These are phyloP conservation scores for Allium fistulosum DNA, from an alignment of 106 monocot genomes.

Conservation along the genomic window DNA sequence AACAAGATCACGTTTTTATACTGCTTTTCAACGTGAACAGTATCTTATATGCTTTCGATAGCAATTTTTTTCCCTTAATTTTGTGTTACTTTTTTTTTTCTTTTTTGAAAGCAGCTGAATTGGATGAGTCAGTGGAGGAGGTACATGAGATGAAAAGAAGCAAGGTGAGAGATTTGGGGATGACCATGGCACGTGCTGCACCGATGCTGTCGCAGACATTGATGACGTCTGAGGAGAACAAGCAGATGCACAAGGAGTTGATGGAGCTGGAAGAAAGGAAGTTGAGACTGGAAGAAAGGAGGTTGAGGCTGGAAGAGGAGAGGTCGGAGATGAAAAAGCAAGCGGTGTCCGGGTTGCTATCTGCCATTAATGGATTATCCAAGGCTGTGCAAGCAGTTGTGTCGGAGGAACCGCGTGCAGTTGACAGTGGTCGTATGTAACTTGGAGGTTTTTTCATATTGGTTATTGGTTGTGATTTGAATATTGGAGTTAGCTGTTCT, in stretches of 20 bases:
- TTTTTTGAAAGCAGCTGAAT: conserved; percentile 1
- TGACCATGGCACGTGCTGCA: conserved; percentile 57
- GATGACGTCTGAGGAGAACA: conserved; percentile 70
- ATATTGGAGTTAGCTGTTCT: too few relatives aligned
- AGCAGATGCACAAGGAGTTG: conserved; percentile 66
- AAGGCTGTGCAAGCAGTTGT: conserved; percentile 70
- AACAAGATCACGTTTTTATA: neutral
- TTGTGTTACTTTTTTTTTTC: neutral
- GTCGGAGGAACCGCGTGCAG: conserved; percentile 27
- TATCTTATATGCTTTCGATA: neutral
- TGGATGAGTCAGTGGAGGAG: conserved; percentile 28
- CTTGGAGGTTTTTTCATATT: too few relatives aligned
- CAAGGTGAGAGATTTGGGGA: conserved; percentile 27
- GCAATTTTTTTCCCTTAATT: neutral
- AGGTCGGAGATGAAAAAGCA: conserved; percentile 47
- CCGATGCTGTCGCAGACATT: conserved; percentile 56
- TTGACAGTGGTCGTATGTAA: neutral
- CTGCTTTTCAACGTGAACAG: neutral
- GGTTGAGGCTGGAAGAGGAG: neutral
- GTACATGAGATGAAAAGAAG: conserved; percentile 25
- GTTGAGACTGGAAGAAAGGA: conserved; percentile 54
- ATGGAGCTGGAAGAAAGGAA: conserved; percentile 74
- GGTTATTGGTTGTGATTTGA: neutral
- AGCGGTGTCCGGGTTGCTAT: conserved; percentile 50
- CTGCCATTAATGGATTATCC: conserved; percentile 64